phyloP scores from a whole-genome alignment of 176 grass and related monocot species.

The Oryza nivara region DNA sequence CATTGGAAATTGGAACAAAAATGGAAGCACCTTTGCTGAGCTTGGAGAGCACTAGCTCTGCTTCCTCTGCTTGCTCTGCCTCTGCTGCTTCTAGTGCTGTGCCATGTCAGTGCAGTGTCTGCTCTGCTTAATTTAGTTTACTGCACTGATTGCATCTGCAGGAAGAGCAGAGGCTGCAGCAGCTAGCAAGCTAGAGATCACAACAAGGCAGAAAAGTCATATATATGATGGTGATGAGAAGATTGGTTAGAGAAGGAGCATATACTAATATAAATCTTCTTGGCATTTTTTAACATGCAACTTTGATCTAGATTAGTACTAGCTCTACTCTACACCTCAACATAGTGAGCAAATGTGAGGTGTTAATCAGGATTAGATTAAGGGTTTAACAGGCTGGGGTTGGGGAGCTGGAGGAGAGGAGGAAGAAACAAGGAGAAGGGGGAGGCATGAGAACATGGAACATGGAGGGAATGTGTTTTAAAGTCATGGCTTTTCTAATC shows the following conservation, averaged over 20 bases:
- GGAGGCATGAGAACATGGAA: slow-evolving; percentile 70
- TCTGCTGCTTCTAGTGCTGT: slow-evolving; percentile 51
- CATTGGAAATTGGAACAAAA: slow-evolving; percentile 27
- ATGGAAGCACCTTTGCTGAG: slow-evolving; percentile 28
- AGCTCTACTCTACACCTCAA: slow-evolving; percentile 39
- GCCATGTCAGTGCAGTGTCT: slow-evolving; percentile 51
- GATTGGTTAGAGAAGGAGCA: slow-evolving; percentile 20
- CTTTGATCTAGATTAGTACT: slow-evolving; percentile 41
- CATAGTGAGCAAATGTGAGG: slow-evolving; percentile 44
- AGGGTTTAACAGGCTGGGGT: slow-evolving; percentile 38
- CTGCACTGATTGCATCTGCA: slow-evolving; percentile 38
- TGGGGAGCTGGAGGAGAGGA: slow-evolving; percentile 32
- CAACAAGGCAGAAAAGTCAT: slow-evolving; percentile 41
- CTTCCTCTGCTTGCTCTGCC: slow-evolving; percentile 26
- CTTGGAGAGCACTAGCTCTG: slow-evolving; percentile 25
- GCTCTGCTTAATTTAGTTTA: slow-evolving; percentile 30
- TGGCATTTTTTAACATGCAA: slow-evolving; percentile 57
- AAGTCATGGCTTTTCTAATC: slow-evolving; percentile 57
- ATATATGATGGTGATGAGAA: slow-evolving; percentile 45
- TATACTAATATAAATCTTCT: slow-evolving; percentile 34
- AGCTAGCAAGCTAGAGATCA: background rate
- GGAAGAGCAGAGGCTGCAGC: slow-evolving; percentile 41
- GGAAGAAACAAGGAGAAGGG: slow-evolving; percentile 28
- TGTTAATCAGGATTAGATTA: slow-evolving; percentile 18
- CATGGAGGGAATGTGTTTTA: slow-evolving; percentile 89